Percentiles rank a stretch among this genome's conserved stretches.
Conservation (phyloP, 768 basidiomycete genomes). For the Multifurca ochricompacta region DNA sequence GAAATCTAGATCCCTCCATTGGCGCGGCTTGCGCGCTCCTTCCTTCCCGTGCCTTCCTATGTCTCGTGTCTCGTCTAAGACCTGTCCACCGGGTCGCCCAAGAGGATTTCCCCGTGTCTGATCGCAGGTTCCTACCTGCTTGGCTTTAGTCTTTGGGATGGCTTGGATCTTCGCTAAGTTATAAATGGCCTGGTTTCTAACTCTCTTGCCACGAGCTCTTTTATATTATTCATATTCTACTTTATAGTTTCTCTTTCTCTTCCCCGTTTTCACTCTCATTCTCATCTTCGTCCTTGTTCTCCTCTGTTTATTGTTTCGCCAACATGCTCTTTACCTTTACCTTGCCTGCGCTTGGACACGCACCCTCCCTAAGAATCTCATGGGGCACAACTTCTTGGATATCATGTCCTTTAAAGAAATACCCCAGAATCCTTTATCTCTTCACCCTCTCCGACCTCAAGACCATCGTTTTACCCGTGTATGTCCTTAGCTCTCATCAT, state of each 20-base stretch:
- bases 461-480: slow-evolving; percentile 15
- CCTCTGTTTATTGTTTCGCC: background rate
- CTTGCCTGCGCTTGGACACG: background rate
- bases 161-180: background rate
- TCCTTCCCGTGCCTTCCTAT: background rate
- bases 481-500: background rate
- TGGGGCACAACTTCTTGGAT: background rate
- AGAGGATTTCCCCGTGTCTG: background rate
- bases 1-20: background rate
- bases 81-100: background rate
- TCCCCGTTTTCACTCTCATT: background rate
- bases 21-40: background rate
- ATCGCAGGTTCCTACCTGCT: background rate
- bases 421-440: slow-evolving; percentile 8
- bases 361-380: background rate
- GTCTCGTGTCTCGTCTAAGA: background rate
- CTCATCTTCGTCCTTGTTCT: background rate
- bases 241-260: no score
- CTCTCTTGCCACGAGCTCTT: background rate
- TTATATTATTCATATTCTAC: no score
- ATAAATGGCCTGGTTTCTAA: background rate
- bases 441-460: slow-evolving; percentile 14
- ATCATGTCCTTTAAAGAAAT: background rate
- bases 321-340: background rate
- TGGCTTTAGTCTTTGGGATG: background rate